Evolutionary conservation across 371 early-diverging fungal genomes (phyloP).

Genomic region (Mucor mucedo): DNA sequence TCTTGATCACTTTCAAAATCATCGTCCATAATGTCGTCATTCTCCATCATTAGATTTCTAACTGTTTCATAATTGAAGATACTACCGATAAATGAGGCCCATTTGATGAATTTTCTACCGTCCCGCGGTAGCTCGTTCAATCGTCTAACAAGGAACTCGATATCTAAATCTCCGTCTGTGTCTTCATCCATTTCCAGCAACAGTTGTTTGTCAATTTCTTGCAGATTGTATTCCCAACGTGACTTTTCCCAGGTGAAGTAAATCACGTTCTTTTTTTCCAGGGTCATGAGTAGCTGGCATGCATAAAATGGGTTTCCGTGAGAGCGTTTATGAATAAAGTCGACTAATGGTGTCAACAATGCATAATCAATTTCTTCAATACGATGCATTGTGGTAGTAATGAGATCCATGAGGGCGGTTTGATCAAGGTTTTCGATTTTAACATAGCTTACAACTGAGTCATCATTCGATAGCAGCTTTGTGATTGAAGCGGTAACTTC

Average conservation of each 20-base stretch:
- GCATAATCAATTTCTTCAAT: constrained; percentile 39
- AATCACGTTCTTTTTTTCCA: constrained; percentile 52
- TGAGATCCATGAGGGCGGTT: constrained; percentile 44
- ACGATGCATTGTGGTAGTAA: constrained; percentile 50
- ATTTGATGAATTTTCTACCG: constrained; percentile 52
- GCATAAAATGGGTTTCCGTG: constrained; percentile 54
- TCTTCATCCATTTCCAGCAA: constrained; percentile 28
- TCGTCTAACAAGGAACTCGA: constrained; percentile 47
- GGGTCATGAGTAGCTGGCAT: constrained; percentile 41
- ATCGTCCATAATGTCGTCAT: constrained; percentile 32
- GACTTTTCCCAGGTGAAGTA: constrained; percentile 54
- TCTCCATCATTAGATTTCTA: constrained; percentile 45
- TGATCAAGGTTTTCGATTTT: constrained; percentile 45
- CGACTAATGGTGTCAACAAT: constrained; percentile 43
- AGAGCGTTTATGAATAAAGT: constrained; percentile 46
- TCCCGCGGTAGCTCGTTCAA: constrained; percentile 51
- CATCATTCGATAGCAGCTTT: constrained; percentile 34
- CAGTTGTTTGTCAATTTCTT: constrained; percentile 49
- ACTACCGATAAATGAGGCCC: constrained; percentile 58
- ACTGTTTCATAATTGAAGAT: constrained; percentile 51
- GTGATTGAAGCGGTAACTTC: constrained; percentile 29
- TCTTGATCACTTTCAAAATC: constrained; percentile 21
- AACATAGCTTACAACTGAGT: constrained; percentile 40
- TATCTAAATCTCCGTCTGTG: constrained; percentile 39
- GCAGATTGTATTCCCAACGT: constrained; percentile 56